A percentile compares a stretch with the other conserved stretches of the same genome.
Evolutionary conservation across 1,284 basidiomycete genomes (phyloP).

Genomic region (Hemileia vastatrix): DNA sequence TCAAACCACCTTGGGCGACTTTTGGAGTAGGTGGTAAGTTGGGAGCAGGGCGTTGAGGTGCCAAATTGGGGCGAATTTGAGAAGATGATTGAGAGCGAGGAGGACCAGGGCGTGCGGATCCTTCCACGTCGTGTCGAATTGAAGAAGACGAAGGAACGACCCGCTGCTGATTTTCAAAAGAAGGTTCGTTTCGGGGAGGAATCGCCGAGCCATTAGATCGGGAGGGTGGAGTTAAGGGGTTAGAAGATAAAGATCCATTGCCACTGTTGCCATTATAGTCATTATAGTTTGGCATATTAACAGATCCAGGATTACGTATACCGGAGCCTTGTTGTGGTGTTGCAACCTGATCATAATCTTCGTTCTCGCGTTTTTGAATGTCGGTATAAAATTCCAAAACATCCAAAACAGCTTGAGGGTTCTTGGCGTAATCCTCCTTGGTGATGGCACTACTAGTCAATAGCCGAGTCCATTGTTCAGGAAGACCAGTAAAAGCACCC

Average conservation of each 20-base stretch:
- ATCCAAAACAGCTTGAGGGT: constrained; percentile 93
- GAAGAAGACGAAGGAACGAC: not conserved
- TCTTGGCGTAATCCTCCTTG: constrained; percentile 89
- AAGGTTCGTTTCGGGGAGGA: not conserved
- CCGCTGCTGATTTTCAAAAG: not conserved
- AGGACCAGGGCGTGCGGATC: not conserved
- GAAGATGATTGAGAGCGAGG: not conserved
- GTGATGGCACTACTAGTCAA: constrained; percentile 95
- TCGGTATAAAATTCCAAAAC: constrained; percentile 98
- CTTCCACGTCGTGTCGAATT: too few species aligned
- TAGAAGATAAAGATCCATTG: constrained; percentile 27
- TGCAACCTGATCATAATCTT: constrained; percentile 53
- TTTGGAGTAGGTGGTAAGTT: not conserved
- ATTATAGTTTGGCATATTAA: constrained; percentile 18
- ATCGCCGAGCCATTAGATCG: not conserved
- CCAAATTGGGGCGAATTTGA: constrained; percentile 7
- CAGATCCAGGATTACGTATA: not conserved
- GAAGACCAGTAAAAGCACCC: constrained; percentile 89
- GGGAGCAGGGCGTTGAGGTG: constrained; percentile 16
- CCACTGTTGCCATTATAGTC: not conserved
- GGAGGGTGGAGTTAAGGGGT: constrained; percentile 2
- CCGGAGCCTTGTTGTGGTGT: constrained; percentile 26
- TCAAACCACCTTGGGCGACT: not conserved
- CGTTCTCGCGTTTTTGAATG: constrained; percentile 82
- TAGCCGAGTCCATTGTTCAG: constrained; percentile 91